Evolutionary conservation across 2,329 filamentous ascomycete species (phyloP), one percentile per base, ranked within the genome.

Genomic region (Aquanectria penicillioides): DNA sequence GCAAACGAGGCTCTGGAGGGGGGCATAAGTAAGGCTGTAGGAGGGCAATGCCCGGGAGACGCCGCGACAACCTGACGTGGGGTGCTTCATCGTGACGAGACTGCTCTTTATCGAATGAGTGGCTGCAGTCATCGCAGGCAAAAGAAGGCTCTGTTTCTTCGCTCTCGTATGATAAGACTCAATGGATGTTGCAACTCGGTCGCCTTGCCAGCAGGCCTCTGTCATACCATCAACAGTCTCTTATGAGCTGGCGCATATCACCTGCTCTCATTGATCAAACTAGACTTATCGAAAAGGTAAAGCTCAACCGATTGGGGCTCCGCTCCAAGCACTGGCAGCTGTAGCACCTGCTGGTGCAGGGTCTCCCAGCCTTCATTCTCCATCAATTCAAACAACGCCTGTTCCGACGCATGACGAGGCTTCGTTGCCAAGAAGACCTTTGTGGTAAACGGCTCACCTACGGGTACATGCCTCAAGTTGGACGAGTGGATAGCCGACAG

Each of bases 401-500:
- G 69, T 64, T 87, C 85, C 0, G 83, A 85, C 3, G 78, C 74
- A 60, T 87, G 85, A 1, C 85, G 78, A 1, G 80, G 83, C 68
- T 87, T 88, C 0, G 83, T 85, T 3, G 83, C 82, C 11, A 87
- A 64, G 18, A 87, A 75, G 1, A 86, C 80, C 6, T 73, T 77
- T n/a, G 81, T 80, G 44, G 59, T 65, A 25, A 67, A 65, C 6
- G 63, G 52, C 23, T 61, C 55, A 18, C 52, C 54, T n/a, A 41
- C 49, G 7, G 54, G 48, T 0, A 64, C 56, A 34, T 70, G 68
- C 3, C 61, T 58, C 33, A 59, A 28, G 18, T 78, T 82, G 8
- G 70, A 66, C 3, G 58, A 51, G 59, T 85, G 82, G 10, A 87
- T 68, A 2, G 81, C 78, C 2, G 80, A 80, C 29, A 87, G 72